These are phyloP conservation scores for Handroanthus guayacan DNA, from an alignment of 257 asterid species.

Conservation along the genomic window DNA sequence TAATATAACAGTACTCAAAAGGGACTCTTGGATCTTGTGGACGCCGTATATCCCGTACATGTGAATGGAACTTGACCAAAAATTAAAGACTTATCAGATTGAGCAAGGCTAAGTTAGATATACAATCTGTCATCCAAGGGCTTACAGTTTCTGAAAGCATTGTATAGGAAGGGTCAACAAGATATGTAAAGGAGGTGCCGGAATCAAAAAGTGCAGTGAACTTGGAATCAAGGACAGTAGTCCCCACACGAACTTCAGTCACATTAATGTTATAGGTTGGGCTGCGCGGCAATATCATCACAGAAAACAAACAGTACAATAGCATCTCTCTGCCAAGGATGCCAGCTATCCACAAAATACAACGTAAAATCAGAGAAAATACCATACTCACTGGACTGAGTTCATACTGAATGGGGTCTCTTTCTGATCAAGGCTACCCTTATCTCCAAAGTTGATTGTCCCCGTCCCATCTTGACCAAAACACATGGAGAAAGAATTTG, in stretches of 20 bases:
- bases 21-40: constrained; percentile 78
- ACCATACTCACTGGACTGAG: constrained; percentile 63
- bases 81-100: constrained; percentile 30
- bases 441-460: constrained; percentile 80
- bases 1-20: constrained; percentile 75
- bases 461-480: constrained; percentile 82
- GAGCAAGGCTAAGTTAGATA: background rate
- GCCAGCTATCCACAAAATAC: constrained; percentile 15
- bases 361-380: constrained; percentile 12
- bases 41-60: constrained; percentile 55
- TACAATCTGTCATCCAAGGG: constrained; percentile 26
- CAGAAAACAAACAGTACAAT: background rate
- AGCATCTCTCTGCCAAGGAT: constrained; percentile 12
- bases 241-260: constrained; percentile 74
- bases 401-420: constrained; percentile 71
- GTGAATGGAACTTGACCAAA: constrained; percentile 63
- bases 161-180: constrained; percentile 68
- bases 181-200: constrained; percentile 90
- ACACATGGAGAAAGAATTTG: constrained; percentile 91
- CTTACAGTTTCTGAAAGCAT: constrained; percentile 70
- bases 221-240: constrained; percentile 53
- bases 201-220: constrained; percentile 82
- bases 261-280: constrained; percentile 65
- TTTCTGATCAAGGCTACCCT: constrained; percentile 83
- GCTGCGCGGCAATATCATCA: constrained; percentile 53